Percentiles rank a stretch among this genome's conserved stretches.
Evolutionary conservation across 2,329 filamentous ascomycete genomes (phyloP).

Genomic region (Magnaporthiopsis rhizophila): DNA sequence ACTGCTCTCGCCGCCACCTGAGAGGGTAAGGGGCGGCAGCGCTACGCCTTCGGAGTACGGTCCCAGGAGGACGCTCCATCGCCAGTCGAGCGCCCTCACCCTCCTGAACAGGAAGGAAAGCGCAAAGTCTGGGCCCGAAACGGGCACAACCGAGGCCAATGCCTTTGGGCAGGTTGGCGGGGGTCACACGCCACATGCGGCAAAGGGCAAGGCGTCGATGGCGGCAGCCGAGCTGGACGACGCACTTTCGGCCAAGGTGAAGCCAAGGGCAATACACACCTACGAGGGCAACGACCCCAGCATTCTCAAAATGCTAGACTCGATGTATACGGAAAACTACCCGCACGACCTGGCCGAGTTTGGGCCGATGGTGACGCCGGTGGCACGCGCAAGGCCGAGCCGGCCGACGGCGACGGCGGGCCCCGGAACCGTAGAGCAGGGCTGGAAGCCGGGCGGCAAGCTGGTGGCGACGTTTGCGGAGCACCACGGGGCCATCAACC

Average conservation of each 20-base stretch:
- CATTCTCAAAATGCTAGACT: slow-evolving; percentile 66
- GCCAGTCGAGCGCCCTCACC: slow-evolving; percentile 51
- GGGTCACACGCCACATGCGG: slow-evolving; percentile 22
- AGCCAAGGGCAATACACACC: slow-evolving; percentile 53
- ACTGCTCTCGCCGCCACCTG: slow-evolving; percentile 9
- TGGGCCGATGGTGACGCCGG: slow-evolving; percentile 70
- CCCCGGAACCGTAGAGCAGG: slow-evolving; percentile 42
- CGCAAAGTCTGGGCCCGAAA: slow-evolving; percentile 50
- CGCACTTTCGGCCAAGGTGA: slow-evolving; percentile 26
- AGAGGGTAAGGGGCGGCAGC: slow-evolving; percentile 23
- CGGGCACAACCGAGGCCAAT: slow-evolving; percentile 49
- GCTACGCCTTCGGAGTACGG: slow-evolving; percentile 23
- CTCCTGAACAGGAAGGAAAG: slow-evolving; percentile 52
- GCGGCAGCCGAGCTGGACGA: slow-evolving; percentile 27
- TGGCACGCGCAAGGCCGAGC: slow-evolving; percentile 39
- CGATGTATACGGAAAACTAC: slow-evolving; percentile 71
- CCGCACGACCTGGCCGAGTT: slow-evolving; percentile 61
- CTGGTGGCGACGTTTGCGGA: slow-evolving; percentile 85
- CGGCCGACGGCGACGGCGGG: slow-evolving; percentile 33
- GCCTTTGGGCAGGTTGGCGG: slow-evolving; percentile 54
- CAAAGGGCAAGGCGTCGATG: slow-evolving; percentile 13
- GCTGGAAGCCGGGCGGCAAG: slow-evolving; percentile 78
- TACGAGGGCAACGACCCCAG: slow-evolving; percentile 73
- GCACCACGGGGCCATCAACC: slow-evolving; percentile 73
- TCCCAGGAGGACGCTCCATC: slow-evolving; percentile 38